phyloP scores from a whole-genome alignment of 768 basidiomycete species.

The Serendipita sp. region DNA sequence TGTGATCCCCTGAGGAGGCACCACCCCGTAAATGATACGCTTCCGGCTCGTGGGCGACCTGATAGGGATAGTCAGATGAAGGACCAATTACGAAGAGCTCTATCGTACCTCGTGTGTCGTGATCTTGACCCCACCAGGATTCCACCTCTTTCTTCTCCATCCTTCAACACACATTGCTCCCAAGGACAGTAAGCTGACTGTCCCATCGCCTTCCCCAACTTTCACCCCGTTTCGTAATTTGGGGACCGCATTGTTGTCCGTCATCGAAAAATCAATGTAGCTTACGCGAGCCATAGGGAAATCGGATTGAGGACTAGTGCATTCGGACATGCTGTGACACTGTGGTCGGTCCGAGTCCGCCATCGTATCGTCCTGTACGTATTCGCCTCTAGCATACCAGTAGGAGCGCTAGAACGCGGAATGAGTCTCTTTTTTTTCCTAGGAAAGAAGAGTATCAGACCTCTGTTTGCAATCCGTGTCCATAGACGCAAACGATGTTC shows the following conservation, averaged over 20 bases:
- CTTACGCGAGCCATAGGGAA: conserved; percentile 39
- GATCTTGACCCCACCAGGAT: conserved; percentile 75
- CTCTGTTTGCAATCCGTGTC: conserved; percentile 92
- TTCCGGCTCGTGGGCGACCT: conserved; percentile 70
- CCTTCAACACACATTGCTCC: conserved; percentile 97
- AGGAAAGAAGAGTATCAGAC: conserved; percentile 22
- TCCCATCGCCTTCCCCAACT: conserved; percentile 91
- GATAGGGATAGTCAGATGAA: background rate
- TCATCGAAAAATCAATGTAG: conserved; percentile 78
- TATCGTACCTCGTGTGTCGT: conserved; percentile 65
- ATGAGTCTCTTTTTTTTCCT: background rate
- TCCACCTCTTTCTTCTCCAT: conserved; percentile 81
- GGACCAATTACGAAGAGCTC: background rate
- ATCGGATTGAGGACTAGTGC: conserved; percentile 31
- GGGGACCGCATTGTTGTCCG: conserved; percentile 40
- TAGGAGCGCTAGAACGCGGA: conserved; percentile 49
- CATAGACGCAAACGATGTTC: conserved; percentile 87
- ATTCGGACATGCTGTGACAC: conserved; percentile 32
- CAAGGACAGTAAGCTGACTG: conserved; percentile 66
- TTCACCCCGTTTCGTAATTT: conserved; percentile 70
- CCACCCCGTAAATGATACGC: conserved; percentile 65
- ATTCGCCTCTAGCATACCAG: conserved; percentile 64
- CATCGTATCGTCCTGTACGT: conserved; percentile 43
- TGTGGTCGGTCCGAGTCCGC: conserved; percentile 27
- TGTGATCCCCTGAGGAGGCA: conserved; percentile 79